phyloP scores from a whole-genome alignment of 148 eudicot species.

The Amaranthus palmeri region DNA sequence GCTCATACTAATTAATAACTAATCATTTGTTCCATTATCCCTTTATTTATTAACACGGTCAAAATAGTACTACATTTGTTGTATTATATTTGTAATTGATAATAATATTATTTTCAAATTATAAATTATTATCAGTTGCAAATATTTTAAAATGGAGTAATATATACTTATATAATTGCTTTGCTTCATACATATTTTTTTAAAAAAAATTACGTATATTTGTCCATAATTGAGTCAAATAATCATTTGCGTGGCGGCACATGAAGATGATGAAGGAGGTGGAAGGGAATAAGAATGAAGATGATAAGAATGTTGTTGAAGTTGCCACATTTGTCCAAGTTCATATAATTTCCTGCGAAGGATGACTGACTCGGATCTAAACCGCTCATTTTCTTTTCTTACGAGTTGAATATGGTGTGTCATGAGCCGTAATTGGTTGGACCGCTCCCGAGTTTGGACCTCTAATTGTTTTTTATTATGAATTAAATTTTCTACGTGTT shows the following conservation, averaged over 20 bases:
- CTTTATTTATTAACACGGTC: constrained; percentile 4
- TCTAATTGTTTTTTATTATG: constrained; percentile 32
- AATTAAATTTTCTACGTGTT: constrained; percentile 46
- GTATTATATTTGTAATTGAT: no score
- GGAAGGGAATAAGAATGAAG: not conserved
- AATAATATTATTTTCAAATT: not conserved
- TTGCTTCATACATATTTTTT: not conserved
- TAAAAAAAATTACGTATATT: not conserved
- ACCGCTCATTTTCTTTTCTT: constrained; percentile 34
- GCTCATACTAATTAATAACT: not conserved
- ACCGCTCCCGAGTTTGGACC: constrained; percentile 34
- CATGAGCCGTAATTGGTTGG: constrained; percentile 33
- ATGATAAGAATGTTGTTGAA: constrained; percentile 33
- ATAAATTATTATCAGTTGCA: not conserved
- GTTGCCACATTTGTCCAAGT: constrained; percentile 29
- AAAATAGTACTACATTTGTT: no score
- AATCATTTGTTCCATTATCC: constrained; percentile 6
- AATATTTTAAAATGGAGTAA: no score
- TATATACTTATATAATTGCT: not conserved
- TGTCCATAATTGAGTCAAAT: constrained; percentile 6
- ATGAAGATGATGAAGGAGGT: constrained; percentile 2
- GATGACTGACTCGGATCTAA: constrained; percentile 29
- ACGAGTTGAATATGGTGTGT: constrained; percentile 28
- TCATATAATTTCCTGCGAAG: constrained; percentile 37
- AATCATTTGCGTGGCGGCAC: constrained; percentile 16